Base-by-base conservation (phyloP, 345 rosid species). In the Corchorus olitorius region DNA sequence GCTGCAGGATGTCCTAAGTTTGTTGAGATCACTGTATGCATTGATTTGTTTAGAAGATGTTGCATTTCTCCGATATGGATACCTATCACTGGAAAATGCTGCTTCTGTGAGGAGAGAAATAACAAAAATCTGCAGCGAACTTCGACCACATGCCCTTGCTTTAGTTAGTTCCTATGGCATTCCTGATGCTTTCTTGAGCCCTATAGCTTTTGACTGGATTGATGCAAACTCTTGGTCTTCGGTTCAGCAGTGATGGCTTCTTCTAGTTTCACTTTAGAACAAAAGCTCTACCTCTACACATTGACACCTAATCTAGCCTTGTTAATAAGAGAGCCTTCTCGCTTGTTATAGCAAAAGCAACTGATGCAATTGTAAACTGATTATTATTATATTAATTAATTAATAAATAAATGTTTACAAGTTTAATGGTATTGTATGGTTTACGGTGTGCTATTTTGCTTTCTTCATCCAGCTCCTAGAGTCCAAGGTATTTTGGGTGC, bases 141-240 rank as follows among this genome's bases (percentile, higher is more conserved):
- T 95, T 67, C 86, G 94, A 71, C 98, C 94, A 2, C 97, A 93
- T 61, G 89, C 97, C 0, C 94, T 95, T 22, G 88, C 90, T 1
- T 81, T 95, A 75, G 98, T 93, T 33, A 74, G 83, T 72, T 92
- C 98, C 45, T 91, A 89, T 11, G 96, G 98, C 72, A 82, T 95
- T 70, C 99, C 99, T 22, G 90, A 87, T 54, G 81, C 94, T 3
- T 88, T 91, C 77, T 82, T 95, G 87, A 80, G 90, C 82, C 99
- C 98, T 11, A 82, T 95, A 79, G 98, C 99, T 53, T 93, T 82
- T 63, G 76, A 95, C 80, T 95, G 99, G 98, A 87, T 95, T 19
- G 97, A 89, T 19, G 89, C 98, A 37, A 90, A 95, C 75, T 84
- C 98, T 19, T 89, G 91, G 94, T 85, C 96, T 70, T 87, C 92